Evolutionary conservation across 2,329 filamentous ascomycete genomes (phyloP), one percentile per base, ranked within the genome.

Genomic region (Penicillium sp.): DNA sequence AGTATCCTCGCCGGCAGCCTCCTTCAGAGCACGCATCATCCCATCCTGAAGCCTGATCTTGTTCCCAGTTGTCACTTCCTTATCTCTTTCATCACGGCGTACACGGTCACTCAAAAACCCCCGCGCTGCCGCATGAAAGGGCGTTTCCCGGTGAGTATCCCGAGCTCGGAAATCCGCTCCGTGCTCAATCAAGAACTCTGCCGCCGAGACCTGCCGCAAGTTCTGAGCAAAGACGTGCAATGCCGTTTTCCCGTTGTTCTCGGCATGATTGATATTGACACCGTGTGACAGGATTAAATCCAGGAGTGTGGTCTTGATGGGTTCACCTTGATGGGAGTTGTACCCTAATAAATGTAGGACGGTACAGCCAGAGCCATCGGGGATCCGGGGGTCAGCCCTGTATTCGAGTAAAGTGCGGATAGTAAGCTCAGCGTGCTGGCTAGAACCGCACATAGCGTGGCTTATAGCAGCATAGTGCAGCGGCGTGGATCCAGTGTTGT

Each of bases 161-260:
- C 27, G 47, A 13, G 49, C 42, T 12, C 39, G 29, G 41, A 65
- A 33, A 57, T 59, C 50, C 35, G 33, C 33, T 5, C 33, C 33
- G 6, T 37, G 33, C 33, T 37, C 33, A 10, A 37, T 20, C 9
- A 37, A 49, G 50, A 52, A 47, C 32, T 49, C 47, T 15, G 42
- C 57, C 18, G 52, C 52, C 15, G 60, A 41, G 35, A 54, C 49
- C 46, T 65, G 55, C 3, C 42, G 44, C 23, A 62, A n/a, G 49
- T 59, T 52, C 35, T 28, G 53, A n/a, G 59, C 53, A 46, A 60
- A 53, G 25, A 59, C 31, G 44, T 62, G 54, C 4, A 65, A 53
- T 44, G 56, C 40, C 4, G 57, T 62, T 33, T 58, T 55, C 28
- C 59, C 53, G 41, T 59, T 51, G 25, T 48, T 38, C 50, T 61